These are phyloP conservation scores for Coemansia reversa DNA, from an alignment of 192 early-diverging fungal species.

Conservation along the genomic window DNA sequence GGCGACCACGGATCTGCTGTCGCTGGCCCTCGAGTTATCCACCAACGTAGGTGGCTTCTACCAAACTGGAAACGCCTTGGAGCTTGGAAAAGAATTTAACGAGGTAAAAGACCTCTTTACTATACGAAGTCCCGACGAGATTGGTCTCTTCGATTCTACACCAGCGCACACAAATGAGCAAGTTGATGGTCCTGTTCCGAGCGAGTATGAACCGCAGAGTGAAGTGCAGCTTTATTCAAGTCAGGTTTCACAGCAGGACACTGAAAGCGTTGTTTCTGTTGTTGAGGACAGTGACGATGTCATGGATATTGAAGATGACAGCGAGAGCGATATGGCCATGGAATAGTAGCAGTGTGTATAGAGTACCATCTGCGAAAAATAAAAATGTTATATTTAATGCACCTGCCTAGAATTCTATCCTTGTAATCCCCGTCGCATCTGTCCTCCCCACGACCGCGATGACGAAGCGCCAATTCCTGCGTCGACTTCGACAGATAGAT, in stretches of 20 bases:
- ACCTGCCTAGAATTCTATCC: not conserved
- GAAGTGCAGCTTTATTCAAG: not conserved
- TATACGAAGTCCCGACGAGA: conserved; percentile 10
- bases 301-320: conserved; percentile 55
- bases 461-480: conserved; percentile 47
- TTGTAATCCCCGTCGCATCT: conserved; percentile 33
- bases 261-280: not conserved
- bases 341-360: conserved; percentile 14
- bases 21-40: conserved; percentile 44
- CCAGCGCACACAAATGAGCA: not conserved
- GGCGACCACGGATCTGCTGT: conserved; percentile 42
- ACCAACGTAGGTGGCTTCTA: conserved; percentile 11
- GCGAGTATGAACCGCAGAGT: not conserved
- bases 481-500: conserved; percentile 42
- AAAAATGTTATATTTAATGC: not conserved
- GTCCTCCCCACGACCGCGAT: conserved; percentile 17
- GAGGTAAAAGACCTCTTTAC: conserved; percentile 8
- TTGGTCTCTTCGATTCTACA: conserved; percentile 7
- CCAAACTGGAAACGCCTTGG: conserved; percentile 1
- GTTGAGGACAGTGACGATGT: conserved; percentile 47
- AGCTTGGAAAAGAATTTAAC: conserved; percentile 6
- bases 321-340: conserved; percentile 44
- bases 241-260: conserved; percentile 3
- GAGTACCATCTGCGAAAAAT: no score
- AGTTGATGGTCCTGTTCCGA: not conserved